Base-by-base conservation (phyloP, 2,329 filamentous ascomycete species). In the Rhynchosporium agropyri region DNA sequence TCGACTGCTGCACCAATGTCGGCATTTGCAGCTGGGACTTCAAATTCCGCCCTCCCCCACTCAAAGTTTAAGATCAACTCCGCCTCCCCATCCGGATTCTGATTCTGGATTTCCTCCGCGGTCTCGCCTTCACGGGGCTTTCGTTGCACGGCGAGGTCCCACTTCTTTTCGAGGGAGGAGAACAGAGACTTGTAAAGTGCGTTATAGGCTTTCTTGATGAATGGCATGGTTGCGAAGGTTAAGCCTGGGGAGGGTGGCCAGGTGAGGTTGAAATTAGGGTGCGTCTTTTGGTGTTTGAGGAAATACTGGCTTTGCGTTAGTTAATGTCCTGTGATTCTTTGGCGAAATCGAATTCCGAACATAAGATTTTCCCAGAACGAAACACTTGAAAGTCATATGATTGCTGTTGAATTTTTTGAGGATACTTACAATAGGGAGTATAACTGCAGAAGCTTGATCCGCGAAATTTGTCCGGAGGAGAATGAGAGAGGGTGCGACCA, bases 401-500 rank as follows among this genome's bases (percentile, higher is more conserved):
- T 36, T 36, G 33, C 33, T 36, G 20, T 20, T 20, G 20, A 20
- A 20, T 20, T 20, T 20, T 20, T 20, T 20, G 29, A 29, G 13
- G n/a, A 38, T 28, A 49, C 72, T 65, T 70, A 74, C 73, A 45
- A 68, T 61, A 38, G 77, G 72, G 33, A 77, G 72, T 7, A 76
- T 63, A 15, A 77, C 56, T 2, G 75, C 64, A 60, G 73, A 74
- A 3, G 67, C 59, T 48, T 65, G 64, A 55, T 91, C 88, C 36
- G 84, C 83, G 54, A 88, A 79, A 2, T 79, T 81, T 31, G 88
- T 86, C 40, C 89, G 80, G 26, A 88, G 88, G n/a, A 89, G 80
- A 10, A 92, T 80, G 8, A 93, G 79, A 1, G 85, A 80, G 10
- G 89, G 80, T 0, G 86, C 88, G 63, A 93, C 89, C 6, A 90